Evolutionary conservation across 2,329 filamentous ascomycete genomes (phyloP).

Genomic region (Fusarium chaquense): DNA sequence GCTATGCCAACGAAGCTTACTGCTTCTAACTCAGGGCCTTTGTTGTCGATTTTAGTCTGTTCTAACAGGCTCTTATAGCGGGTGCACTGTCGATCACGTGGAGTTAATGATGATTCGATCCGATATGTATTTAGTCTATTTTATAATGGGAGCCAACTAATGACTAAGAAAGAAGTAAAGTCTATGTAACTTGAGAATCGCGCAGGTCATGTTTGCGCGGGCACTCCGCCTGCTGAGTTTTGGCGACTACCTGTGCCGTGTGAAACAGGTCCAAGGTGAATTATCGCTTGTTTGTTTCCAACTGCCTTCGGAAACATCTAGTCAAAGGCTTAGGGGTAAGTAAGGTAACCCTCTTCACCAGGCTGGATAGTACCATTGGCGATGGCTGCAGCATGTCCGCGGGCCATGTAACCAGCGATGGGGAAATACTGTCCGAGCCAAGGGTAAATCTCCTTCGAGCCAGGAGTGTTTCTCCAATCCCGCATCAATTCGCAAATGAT

Average conservation of each 20-base stretch:
- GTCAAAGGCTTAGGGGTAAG: background rate
- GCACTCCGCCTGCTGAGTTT: no score
- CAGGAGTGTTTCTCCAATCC: conserved; percentile 71
- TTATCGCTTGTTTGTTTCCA: no score
- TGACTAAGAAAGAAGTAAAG: conserved; percentile 9
- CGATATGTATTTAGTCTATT: background rate
- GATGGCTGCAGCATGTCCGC: conserved; percentile 71
- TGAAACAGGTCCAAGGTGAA: background rate
- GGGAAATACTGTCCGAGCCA: conserved; percentile 74
- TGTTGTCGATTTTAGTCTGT: no score
- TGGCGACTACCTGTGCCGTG: background rate
- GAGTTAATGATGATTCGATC: background rate
- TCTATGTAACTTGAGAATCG: background rate
- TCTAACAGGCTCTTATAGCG: no score
- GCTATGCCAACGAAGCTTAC: no score
- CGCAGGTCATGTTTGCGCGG: no score
- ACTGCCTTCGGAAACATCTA: background rate
- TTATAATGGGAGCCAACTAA: background rate
- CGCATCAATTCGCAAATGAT: conserved; percentile 78
- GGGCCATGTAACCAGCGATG: conserved; percentile 72
- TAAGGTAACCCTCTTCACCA: conserved; percentile 59
- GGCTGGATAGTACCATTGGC: conserved; percentile 68
- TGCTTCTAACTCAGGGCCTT: no score
- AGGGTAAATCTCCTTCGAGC: conserved; percentile 68
- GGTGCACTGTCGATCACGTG: no score